phyloP scores from a whole-genome alignment of 192 early-diverging fungal genomes.

The Linnemannia hyalina region DNA sequence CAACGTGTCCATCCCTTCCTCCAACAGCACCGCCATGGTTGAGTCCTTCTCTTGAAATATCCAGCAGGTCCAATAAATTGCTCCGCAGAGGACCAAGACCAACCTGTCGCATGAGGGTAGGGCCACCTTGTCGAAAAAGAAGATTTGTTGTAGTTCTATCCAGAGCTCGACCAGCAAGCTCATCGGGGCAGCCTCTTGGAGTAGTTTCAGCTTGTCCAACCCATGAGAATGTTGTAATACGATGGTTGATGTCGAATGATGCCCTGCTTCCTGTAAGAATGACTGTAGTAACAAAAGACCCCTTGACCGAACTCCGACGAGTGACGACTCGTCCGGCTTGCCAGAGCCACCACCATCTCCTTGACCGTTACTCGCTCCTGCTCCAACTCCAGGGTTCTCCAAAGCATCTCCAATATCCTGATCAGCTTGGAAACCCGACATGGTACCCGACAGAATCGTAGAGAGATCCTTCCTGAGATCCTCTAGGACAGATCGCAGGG shows the following conservation, averaged over 20 bases:
- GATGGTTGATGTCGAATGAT: background rate
- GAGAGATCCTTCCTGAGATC: slow-evolving; percentile 1
- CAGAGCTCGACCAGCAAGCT: slow-evolving; percentile 28
- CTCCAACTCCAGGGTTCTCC: background rate
- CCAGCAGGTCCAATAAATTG: slow-evolving; percentile 44
- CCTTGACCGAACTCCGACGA: slow-evolving; percentile 8
- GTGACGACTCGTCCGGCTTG: slow-evolving; percentile 6
- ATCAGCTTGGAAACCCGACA: background rate
- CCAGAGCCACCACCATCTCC: slow-evolving; percentile 8
- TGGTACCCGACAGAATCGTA: background rate
- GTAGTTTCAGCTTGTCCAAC: background rate
- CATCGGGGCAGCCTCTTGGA: slow-evolving; percentile 2
- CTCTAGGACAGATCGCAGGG: slow-evolving; percentile 19
- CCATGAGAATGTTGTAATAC: background rate
- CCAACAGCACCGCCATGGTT: slow-evolving; percentile 13
- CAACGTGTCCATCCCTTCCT: slow-evolving; percentile 26
- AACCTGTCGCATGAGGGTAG: slow-evolving; percentile 14
- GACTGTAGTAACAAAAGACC: slow-evolving; percentile 22
- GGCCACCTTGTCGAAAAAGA: background rate
- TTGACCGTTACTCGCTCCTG: background rate
- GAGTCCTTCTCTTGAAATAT: slow-evolving; percentile 18
- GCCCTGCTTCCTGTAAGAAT: slow-evolving; percentile 27
- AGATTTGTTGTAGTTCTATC: slow-evolving; percentile 13
- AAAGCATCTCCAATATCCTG: background rate
- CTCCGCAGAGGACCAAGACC: slow-evolving; percentile 5